Base-by-base conservation (phyloP, 2,329 filamentous ascomycete genomes). In the Coleophoma eucalyptorum region DNA sequence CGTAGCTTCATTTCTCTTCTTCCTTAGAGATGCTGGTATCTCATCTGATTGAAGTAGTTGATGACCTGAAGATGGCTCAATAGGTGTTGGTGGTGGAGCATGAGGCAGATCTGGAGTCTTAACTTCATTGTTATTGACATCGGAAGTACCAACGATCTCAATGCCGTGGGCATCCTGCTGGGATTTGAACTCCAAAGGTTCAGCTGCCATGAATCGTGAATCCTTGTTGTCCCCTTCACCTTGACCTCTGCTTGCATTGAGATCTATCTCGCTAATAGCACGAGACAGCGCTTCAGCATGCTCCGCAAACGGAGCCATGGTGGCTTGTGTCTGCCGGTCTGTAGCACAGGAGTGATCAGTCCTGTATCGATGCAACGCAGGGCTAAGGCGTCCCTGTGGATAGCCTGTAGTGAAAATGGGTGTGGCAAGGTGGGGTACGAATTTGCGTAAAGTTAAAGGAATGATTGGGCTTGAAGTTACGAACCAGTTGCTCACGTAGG, bases 231-330 rank as follows among this genome's bases (percentile, higher is more conserved):
- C 49, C 16, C 54, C 45, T 19, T 50, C 55, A n/a, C 16, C 40
- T 19, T 32, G 33, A 20, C n/a, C 33, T 41, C 55, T 26, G 34
- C 51, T 8, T 32, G 38, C 31, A 13, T 43, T 59, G 13, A 61
- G 53, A 46, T 62, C 57, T 33, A 65, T 43, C 32, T 60, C 51
- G 43, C 57, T 60, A 43, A 65, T 51, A 12, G 56, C 55, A 44
- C 57, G 46, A 15, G 59, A 59, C 15, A 65, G 48, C 32, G 53
- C 54, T 19, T 55, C 51, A 15, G 52, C 31, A 40, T 46, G 43
- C 40, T 31, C 6, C 37, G 46, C 40, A 37, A 45, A 45, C 4
- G 42, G 42, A 3, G 42, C 34, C 50, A 38, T 55, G 40, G 4
- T 21, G 40, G 40, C 21, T 44, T 26, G 42, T 44, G n/a, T 31